Evolutionary conservation across 495 filamentous ascomycete species (phyloP), one percentile per base, ranked within the genome.

Genomic region (Lasiosphaeria hispida): DNA sequence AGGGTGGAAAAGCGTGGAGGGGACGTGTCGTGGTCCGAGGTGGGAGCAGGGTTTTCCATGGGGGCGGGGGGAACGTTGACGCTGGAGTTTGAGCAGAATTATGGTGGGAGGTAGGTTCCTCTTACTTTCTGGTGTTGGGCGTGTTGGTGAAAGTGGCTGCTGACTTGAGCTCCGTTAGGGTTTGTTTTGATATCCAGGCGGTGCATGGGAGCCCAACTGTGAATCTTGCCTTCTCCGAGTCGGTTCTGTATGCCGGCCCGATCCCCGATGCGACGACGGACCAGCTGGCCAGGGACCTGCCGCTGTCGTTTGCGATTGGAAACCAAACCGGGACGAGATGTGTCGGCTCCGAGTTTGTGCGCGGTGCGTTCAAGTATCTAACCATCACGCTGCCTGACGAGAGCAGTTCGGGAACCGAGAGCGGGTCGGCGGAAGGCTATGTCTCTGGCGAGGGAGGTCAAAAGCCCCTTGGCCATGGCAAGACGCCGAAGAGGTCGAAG

Each of bases 341-440:
- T 42, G 66, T 75, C 18, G 65, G n/a, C n/a, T 41, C 43, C 7
- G 66, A 71, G 19, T 71, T 68, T 50, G 63, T 59, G 14, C 58
- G 72, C 38, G 72, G 73, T 7, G 72, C 63, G 5, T 75, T 75
- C 60, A 71, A 71, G 57, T 77, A 73, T 56, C 51, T 75, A n/a
- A 74, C 70, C 3, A 45, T 76, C 18, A 64, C 61, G 48, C 64
- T 63, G 15, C 59, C 59, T 4, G 45, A 44, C 38, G 15, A 18
- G 3, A 40, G 13, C 44, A 49, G 41, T 8, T 30, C 17, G 10
- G 15, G 10, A 19, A 10, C 2, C 35, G 40, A 53, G 19, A 18
- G 5, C 23, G 23, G 23, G 23, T 30, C 23, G 23, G 23, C 23
- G 2, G 23, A 30, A 30, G 23, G 23, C 23, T 30, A 30, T 5